Evolutionary conservation across 2,329 filamentous ascomycete species (phyloP).

Genomic region (Aspergillus pseudotamarii): DNA sequence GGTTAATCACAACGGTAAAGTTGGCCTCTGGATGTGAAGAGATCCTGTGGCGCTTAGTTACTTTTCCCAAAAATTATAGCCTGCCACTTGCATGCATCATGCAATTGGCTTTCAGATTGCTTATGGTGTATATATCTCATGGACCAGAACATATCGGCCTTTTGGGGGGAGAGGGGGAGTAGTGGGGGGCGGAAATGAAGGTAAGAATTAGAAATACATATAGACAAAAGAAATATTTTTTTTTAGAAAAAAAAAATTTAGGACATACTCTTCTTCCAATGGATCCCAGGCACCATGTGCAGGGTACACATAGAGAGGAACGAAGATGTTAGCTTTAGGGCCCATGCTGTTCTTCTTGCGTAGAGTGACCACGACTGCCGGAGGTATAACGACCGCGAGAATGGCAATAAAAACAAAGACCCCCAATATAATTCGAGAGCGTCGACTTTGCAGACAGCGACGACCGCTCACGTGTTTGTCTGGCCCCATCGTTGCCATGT

Average conservation of each 20-base stretch:
- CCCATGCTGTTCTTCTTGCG: constrained; percentile 38
- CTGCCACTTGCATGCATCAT: constrained; percentile 11
- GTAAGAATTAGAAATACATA: constrained; percentile 9
- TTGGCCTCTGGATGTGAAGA: constrained; percentile 44
- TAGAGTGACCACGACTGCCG: constrained; percentile 38
- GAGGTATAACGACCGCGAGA: constrained; percentile 35
- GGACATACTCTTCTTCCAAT: constrained; percentile 47
- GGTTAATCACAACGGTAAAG: constrained; percentile 56
- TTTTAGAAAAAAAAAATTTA: constrained; percentile 15
- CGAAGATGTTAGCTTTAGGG: constrained; percentile 46
- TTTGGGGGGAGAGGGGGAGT: constrained; percentile 4
- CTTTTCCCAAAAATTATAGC: constrained; percentile 10
- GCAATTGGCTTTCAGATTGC: constrained; percentile 19
- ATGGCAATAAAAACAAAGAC: constrained; percentile 32
- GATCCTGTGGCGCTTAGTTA: constrained; percentile 38
- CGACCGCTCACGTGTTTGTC: constrained; percentile 38
- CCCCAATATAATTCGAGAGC: constrained; percentile 32
- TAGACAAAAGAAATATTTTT: neutral
- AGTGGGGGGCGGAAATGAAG: neutral
- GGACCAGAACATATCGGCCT: constrained; percentile 7
- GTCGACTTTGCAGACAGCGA: constrained; percentile 30
- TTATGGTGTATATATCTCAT: constrained; percentile 16
- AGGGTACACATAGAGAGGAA: constrained; percentile 55
- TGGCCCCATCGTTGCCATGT: constrained; percentile 22
- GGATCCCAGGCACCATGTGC: constrained; percentile 50